Base-by-base conservation (phyloP, 2,329 filamentous ascomycete genomes). In the Colletotrichum horii region DNA sequence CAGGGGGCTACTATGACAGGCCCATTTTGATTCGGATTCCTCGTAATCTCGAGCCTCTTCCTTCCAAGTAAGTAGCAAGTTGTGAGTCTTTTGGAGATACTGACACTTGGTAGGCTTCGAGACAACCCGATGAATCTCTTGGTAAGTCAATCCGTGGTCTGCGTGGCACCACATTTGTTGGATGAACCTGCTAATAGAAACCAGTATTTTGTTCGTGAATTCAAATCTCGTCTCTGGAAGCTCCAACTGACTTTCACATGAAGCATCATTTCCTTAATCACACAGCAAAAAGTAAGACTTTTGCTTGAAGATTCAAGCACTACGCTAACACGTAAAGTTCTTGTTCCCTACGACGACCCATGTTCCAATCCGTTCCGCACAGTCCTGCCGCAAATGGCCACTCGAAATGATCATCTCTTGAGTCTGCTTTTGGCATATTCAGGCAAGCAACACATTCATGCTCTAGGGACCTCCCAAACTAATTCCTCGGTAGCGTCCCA, bases 41-140 rank as follows among this genome's bases (percentile, higher is more conserved):
- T 26, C 84, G 83, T 66, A 85, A 83, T n/a, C 82, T 90, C 12
- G 87, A 88, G 68, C 87, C 87, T 5, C 81, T 91, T 56, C 88
- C 88, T 7, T 77, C 79, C 14, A 88, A 87, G 83, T 85, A 78
- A 80, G 38, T n/a, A 43, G 38, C 38, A 12, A n/a, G 38, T 12
- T 9, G 19, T 19, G 19, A 43, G 19, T 19, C 38, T 43, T 43
- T 43, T 43, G 19, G 38, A 19, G 19, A 43, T 11, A 26, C 87
- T 67, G 82, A 36, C 91, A 88, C 72, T 88, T 88, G 79, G 85
- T 6, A 85, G 90, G 12, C 85, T 96, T 34, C 84, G 90, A 58
- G 90, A 93, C 48, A 96, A 95, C 79, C 93, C 92, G 2, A 96
- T 96, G 91, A 96, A 97, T 80, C 83, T 97, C 76, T 88, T 97